These are phyloP conservation scores for Elaphomyces granulatus DNA, from an alignment of 495 filamentous ascomycete species.

Conservation along the genomic window DNA sequence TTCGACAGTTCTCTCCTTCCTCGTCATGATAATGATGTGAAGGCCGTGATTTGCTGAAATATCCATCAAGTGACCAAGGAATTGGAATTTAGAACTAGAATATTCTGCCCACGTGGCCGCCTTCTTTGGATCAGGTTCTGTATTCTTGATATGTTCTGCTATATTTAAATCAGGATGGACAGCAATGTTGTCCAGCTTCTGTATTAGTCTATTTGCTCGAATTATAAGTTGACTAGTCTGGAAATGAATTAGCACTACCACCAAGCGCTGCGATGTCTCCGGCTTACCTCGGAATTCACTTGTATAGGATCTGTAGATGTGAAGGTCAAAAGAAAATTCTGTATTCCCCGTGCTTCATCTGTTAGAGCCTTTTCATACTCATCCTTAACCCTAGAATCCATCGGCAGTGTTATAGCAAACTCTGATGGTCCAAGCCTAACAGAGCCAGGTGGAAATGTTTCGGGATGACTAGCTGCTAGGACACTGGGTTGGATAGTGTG, in stretches of 20 bases:
- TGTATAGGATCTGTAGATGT: slow-evolving; percentile 2
- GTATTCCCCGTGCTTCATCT: slow-evolving; percentile 14
- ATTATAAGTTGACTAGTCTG: slow-evolving; percentile 15
- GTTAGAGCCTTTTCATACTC: slow-evolving; percentile 26
- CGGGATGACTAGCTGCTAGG: slow-evolving; percentile 19
- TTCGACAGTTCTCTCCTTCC: slow-evolving; percentile 28
- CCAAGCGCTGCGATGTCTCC: not conserved
- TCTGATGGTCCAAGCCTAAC: slow-evolving; percentile 28
- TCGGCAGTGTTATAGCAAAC: slow-evolving; percentile 31
- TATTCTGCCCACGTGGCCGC: slow-evolving; percentile 42
- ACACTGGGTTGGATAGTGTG: slow-evolving; percentile 33
- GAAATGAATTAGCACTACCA: not conserved
- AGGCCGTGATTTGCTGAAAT: slow-evolving; percentile 22
- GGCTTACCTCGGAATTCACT: slow-evolving; percentile 1
- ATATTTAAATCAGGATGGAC: slow-evolving; percentile 42
- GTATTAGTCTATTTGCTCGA: slow-evolving; percentile 25
- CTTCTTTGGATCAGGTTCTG: slow-evolving; percentile 21
- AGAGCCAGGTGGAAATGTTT: slow-evolving; percentile 23
- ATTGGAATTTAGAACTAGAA: slow-evolving; percentile 42
- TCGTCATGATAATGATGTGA: slow-evolving; percentile 35
- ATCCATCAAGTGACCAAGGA: slow-evolving; percentile 39
- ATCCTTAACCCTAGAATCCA: slow-evolving; percentile 33
- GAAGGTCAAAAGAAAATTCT: slow-evolving; percentile 14
- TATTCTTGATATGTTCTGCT: slow-evolving; percentile 22
- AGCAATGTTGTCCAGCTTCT: slow-evolving; percentile 32